Base-by-base conservation (phyloP, 2,329 filamentous ascomycete genomes). In the Bimuria novae-zelandiae region DNA sequence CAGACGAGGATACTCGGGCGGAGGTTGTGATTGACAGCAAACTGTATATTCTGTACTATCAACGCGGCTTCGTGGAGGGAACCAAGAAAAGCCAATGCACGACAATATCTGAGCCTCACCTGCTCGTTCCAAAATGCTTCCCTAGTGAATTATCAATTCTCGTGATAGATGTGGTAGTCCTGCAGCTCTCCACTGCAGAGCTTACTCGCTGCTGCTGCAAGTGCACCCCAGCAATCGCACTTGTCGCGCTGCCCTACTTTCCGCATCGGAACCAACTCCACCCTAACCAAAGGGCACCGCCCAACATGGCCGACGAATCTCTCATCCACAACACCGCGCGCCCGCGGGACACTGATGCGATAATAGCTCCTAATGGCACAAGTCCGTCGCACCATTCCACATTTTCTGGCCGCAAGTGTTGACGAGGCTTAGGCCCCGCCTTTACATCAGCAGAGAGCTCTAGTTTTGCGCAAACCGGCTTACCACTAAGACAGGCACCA, bases 11-110 rank as follows among this genome's bases (percentile, higher is more conserved):
- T 27, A 37, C 27, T 21, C 23, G 45, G 27, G 25, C 8, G 41
- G 52, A 51, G 41, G 50, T 42, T 36, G 46, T 35, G 43, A 49
- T 47, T 56, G 60, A 55, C 50, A 57, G 45, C 62, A 59, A 63
- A 37, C 60, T 69, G 64, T 71, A 71, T 71, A 71, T 63, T 64
- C 57, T 74, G 71, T 74, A 72, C 63, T 63, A 72, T 65, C 67
- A 70, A 55, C 53, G 53, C 59, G 53, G 57, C 56, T 52, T 55
- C 54, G 54, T 52, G 57, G 51, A 50, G 51, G 50, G 49, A 42
- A 50, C 40, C 30, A 30, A 43, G 25, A 63, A 65, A 66, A 66
- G 57, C 57, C 64, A 65, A 67, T 69, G 54, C 57, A 67, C 55
- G 51, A 62, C 59, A 54, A 60, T 44, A 63, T 61, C 54, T 64